A percentile compares a stretch with the other conserved stretches of the same genome.
Conservation (phyloP, 2,329 filamentous ascomycete species). For the Ceratocystis alfenasii region DNA sequence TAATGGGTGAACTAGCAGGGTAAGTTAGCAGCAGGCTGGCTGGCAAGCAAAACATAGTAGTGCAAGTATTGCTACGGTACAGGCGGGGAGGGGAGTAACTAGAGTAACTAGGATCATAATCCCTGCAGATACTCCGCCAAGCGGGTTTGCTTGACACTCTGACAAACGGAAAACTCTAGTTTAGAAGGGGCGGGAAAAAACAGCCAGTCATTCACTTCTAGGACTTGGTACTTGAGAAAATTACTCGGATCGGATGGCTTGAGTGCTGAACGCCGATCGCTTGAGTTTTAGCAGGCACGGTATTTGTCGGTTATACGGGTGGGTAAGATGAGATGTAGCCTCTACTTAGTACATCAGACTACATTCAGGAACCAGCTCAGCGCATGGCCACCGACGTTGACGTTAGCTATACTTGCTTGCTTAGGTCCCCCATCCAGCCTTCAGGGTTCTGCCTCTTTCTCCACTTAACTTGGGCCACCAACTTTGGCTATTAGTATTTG, state of each 20-base stretch:
- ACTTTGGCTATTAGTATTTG: background rate
- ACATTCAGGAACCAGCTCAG: background rate
- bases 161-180: conserved; percentile 2
- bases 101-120: conserved; percentile 3
- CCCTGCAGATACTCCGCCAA: conserved; percentile 22
- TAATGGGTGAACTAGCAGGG: background rate
- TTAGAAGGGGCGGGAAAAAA: background rate
- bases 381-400: background rate
- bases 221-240: background rate
- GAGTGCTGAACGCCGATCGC: background rate
- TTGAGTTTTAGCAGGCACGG: background rate
- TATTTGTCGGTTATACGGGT: background rate
- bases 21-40: background rate
- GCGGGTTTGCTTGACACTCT: conserved; percentile 6
- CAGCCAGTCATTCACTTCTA: background rate
- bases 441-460: background rate
- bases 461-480: background rate
- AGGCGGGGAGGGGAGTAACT: background rate
- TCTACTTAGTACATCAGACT: background rate
- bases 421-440: background rate
- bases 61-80: background rate
- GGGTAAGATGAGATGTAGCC: background rate
- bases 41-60: background rate
- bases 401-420: background rate
- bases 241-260: background rate